Percentiles rank a stretch among this genome's conserved stretches.
Evolutionary conservation across 2,329 filamentous ascomycete species (phyloP).

Genomic region (Dryadomyces quercivorus): DNA sequence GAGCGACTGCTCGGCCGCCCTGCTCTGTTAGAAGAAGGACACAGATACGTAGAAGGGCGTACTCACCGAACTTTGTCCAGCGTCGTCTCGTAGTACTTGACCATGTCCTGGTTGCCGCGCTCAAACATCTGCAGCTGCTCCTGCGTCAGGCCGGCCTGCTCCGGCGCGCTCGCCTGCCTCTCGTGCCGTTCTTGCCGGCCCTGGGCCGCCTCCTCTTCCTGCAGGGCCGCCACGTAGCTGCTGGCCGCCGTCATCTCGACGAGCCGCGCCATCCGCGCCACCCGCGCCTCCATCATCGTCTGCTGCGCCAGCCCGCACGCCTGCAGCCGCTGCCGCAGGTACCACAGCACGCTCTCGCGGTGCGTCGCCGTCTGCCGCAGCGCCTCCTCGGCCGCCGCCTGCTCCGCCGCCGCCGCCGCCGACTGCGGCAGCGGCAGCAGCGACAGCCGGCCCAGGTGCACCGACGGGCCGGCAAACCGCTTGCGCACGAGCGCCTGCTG

Average conservation of each 20-base stretch:
- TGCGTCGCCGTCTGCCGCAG: constrained; percentile 56
- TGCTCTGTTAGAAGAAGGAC: constrained; percentile 21
- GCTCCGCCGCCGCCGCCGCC: constrained; percentile 43
- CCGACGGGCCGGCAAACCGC: constrained; percentile 41
- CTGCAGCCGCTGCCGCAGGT: constrained; percentile 63
- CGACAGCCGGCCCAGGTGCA: background rate
- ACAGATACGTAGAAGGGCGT: background rate
- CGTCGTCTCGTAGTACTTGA: constrained; percentile 89
- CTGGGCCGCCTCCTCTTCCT: background rate
- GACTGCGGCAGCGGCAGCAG: background rate
- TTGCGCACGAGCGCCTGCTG: constrained; percentile 57
- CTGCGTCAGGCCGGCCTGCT: constrained; percentile 45
- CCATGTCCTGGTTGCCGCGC: constrained; percentile 82
- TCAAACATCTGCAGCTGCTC: constrained; percentile 92
- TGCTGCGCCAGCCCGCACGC: constrained; percentile 67
- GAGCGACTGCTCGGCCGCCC: constrained; percentile 78
- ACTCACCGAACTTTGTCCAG: constrained; percentile 85
- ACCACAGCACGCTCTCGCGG: constrained; percentile 75
- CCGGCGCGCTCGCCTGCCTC: background rate
- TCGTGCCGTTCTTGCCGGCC: background rate
- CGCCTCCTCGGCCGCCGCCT: constrained; percentile 58
- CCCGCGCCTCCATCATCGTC: constrained; percentile 82
- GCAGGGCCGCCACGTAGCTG: background rate
- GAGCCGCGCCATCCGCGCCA: constrained; percentile 70
- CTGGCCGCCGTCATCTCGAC: constrained; percentile 48